Base-by-base conservation (phyloP, 2,329 filamentous ascomycete genomes). In the Apiospora pterosperma region DNA sequence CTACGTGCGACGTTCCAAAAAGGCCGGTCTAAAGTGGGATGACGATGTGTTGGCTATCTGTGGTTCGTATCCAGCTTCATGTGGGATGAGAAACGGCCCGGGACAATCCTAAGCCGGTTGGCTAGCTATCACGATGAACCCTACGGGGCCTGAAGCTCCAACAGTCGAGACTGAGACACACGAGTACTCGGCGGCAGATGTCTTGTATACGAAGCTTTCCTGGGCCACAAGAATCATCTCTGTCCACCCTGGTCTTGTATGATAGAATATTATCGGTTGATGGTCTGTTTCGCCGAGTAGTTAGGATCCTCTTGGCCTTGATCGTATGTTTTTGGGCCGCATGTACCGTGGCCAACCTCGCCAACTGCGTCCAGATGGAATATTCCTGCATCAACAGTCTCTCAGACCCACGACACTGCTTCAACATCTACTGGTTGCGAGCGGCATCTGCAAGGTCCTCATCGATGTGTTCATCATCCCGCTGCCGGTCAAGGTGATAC, bases 161-260 rank as follows among this genome's bases (percentile, higher is more conserved):
- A 65, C 66, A 1, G 66, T 69, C 34, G 64, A 64, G 6, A 44
- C 58, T 12, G 67, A 69, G 23, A 64, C 55, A 1, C 67, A 71
- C 28, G 42, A 67, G 66, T 3, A 31, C 44, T 5, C 25, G 42
- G 10, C 21, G 21, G 42, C 55, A 25, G 68, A 72, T 25, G 60
- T 62, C 4, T 28, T 67, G 1, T 71, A 63, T 38, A 63, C 66
- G 7, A 67, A 68, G 58, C 64, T 72, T 21, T 58, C 60, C 12
- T 77, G 70, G 16, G 63, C 68, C 28, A 66, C 68, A 14, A 68
- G 73, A 3, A 64, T 75, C 10, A 65, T 76, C 7, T 78, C 62
- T 76, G 0, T 74, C 73, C 0, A 74, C 77, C 23, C 61, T 77
- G 6, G 67, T 72, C 42, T 70, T 78, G 64, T 77, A 77, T 65